Evolutionary conservation across 768 basidiomycete species (phyloP).

Genomic region (Cubamyces lactineus): DNA sequence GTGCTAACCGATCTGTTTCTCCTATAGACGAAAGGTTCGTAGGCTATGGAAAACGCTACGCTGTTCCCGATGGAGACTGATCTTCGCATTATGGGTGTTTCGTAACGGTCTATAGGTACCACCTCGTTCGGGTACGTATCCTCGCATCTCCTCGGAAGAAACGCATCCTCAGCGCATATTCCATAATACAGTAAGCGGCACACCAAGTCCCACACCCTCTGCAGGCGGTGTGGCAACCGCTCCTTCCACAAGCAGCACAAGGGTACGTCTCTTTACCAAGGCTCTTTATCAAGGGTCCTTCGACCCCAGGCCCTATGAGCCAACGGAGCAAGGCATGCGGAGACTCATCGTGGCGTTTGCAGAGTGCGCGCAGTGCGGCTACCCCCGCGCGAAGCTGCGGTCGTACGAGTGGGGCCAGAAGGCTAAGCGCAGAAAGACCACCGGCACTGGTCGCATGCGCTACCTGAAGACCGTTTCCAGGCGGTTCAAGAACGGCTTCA

Average conservation of each 20-base stretch:
- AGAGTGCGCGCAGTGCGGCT: slow-evolving; percentile 97
- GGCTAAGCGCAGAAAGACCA: slow-evolving; percentile 99
- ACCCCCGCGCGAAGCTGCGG: slow-evolving; percentile 92
- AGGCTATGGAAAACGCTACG: slow-evolving; percentile 23
- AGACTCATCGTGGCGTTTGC: slow-evolving; percentile 2
- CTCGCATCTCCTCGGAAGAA: background rate
- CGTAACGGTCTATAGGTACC: slow-evolving; percentile 62
- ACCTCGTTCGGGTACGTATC: slow-evolving; percentile 89
- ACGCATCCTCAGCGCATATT: slow-evolving; percentile 8
- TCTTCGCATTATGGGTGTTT: slow-evolving; percentile 20
- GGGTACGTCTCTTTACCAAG: slow-evolving; percentile 53
- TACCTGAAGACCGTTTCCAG: slow-evolving; percentile 92
- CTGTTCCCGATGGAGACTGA: slow-evolving; percentile 20
- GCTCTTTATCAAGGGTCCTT: background rate
- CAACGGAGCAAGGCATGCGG: background rate
- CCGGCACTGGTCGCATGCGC: slow-evolving; percentile 94
- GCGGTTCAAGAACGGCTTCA: slow-evolving; percentile 99
- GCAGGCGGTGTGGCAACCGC: slow-evolving; percentile 94
- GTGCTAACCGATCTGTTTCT: slow-evolving; percentile 24
- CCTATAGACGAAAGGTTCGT: slow-evolving; percentile 84
- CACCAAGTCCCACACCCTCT: slow-evolving; percentile 96
- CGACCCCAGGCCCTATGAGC: background rate
- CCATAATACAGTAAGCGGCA: slow-evolving; percentile 79
- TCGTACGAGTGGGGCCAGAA: slow-evolving; percentile 98
- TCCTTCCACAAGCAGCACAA: slow-evolving; percentile 99